Conservation (phyloP, 805 yeast species). For the Nakazawaea siamensis region DNA sequence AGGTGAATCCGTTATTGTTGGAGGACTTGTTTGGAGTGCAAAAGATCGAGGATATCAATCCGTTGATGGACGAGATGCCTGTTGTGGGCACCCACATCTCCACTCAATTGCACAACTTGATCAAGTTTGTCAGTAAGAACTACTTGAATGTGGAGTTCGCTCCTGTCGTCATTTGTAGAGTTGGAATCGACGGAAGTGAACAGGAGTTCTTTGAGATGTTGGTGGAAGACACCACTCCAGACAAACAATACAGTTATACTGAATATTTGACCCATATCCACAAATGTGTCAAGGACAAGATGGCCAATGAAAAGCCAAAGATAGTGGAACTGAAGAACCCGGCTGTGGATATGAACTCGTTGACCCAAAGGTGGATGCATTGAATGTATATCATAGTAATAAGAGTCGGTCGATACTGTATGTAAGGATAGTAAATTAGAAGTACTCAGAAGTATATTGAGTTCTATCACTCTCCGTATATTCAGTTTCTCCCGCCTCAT, state of each 20-base stretch:
- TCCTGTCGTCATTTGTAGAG: constrained; percentile 54
- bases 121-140: constrained; percentile 42
- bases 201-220: constrained; percentile 47
- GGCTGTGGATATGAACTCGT: constrained; percentile 1
- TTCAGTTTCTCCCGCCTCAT: too few species aligned
- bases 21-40: constrained; percentile 70
- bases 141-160: constrained; percentile 29
- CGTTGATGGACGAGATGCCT: constrained; percentile 56
- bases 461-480: too few species aligned
- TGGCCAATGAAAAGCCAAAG: constrained; percentile 32
- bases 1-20: constrained; percentile 57
- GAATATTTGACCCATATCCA: constrained; percentile 69
- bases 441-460: too few species aligned
- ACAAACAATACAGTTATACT: constrained; percentile 46
- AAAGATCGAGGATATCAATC: constrained; percentile 35
- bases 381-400: not conserved
- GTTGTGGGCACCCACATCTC: constrained; percentile 62
- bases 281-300: constrained; percentile 44
- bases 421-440: not conserved
- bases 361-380: constrained; percentile 8
- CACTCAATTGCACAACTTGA: constrained; percentile 53
- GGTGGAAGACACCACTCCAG: constrained; percentile 63
- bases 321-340: not conserved
- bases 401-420: not conserved
- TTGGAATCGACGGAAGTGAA: constrained; percentile 55